A percentile compares a stretch with the other conserved stretches of the same genome.
Evolutionary conservation across 352 stramenopile genomes (phyloP).

Genomic region (Phytophthora macrochlamydospora): DNA sequence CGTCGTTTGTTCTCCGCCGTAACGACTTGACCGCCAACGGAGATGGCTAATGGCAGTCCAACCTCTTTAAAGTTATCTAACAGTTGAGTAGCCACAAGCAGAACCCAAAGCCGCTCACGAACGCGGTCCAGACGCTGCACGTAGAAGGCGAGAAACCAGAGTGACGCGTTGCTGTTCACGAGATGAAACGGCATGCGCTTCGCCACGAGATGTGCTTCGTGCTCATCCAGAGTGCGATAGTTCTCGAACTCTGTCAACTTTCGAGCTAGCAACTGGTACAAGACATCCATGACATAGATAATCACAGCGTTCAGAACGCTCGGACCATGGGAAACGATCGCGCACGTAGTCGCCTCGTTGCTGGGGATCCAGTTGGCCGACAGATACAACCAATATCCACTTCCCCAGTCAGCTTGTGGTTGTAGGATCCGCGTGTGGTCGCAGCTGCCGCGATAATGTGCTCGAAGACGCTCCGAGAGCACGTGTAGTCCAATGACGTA

Average conservation of each 20-base stretch:
- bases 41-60: constrained; percentile 54
- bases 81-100: constrained; percentile 68
- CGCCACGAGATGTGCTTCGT: constrained; percentile 72
- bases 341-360: constrained; percentile 31
- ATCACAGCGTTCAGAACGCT: constrained; percentile 70
- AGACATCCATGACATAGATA: constrained; percentile 66
- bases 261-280: constrained; percentile 65
- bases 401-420: constrained; percentile 29
- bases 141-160: constrained; percentile 75
- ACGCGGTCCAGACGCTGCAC: constrained; percentile 58
- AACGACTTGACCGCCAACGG: constrained; percentile 46
- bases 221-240: constrained; percentile 67
- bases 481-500: constrained; percentile 66
- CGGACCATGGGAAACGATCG: constrained; percentile 52
- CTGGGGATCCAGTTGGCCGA: constrained; percentile 74
- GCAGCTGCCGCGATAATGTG: constrained; percentile 43
- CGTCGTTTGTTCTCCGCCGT: constrained; percentile 50
- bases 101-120: constrained; percentile 68
- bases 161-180: constrained; percentile 76
- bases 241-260: constrained; percentile 80
- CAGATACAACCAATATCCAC: constrained; percentile 25
- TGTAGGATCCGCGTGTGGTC: neutral
- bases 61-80: constrained; percentile 80
- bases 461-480: constrained; percentile 58
- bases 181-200: constrained; percentile 83